Percentiles rank a stretch among this genome's conserved stretches.
These are phyloP conservation scores for Rhododendron kiyosumense DNA, from an alignment of 148 eudicot genomes.

Conservation along the genomic window DNA sequence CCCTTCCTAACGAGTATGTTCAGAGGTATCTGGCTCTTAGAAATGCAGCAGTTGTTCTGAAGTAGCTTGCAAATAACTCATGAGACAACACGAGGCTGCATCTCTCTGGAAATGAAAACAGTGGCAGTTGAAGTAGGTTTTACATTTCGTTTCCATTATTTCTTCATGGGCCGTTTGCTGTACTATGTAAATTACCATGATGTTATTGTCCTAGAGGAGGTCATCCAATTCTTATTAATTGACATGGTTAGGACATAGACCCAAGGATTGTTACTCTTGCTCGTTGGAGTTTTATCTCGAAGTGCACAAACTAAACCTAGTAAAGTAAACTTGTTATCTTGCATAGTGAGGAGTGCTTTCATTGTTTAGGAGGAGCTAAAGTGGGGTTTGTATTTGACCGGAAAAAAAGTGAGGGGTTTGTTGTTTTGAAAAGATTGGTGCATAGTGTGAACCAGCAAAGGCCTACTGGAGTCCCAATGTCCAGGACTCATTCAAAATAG, in stretches of 20 bases:
- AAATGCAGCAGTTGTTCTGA: constrained; percentile 85
- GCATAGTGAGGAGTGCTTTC: background rate
- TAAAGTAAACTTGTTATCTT: no score
- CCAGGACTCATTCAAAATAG: background rate
- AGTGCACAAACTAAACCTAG: background rate
- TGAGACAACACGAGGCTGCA: background rate
- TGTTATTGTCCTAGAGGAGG: background rate
- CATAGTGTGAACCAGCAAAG: background rate
- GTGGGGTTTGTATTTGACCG: no score
- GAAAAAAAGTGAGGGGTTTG: background rate
- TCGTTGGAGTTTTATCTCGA: background rate
- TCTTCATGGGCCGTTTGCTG: background rate
- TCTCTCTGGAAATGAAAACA: background rate
- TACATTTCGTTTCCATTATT: background rate
- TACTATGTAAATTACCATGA: background rate
- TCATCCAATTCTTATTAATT: background rate
- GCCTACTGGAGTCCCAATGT: background rate
- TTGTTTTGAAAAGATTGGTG: background rate
- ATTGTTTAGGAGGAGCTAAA: background rate
- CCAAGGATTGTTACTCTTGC: background rate
- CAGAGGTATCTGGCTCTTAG: constrained; percentile 89
- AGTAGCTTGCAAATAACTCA: constrained; percentile 19
- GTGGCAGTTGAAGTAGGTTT: background rate
- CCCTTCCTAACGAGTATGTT: constrained; percentile 86
- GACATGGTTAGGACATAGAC: background rate